Evolutionary conservation across 495 filamentous ascomycete genomes (phyloP), one percentile per base, ranked within the genome.

Genomic region (Podospora comata): DNA sequence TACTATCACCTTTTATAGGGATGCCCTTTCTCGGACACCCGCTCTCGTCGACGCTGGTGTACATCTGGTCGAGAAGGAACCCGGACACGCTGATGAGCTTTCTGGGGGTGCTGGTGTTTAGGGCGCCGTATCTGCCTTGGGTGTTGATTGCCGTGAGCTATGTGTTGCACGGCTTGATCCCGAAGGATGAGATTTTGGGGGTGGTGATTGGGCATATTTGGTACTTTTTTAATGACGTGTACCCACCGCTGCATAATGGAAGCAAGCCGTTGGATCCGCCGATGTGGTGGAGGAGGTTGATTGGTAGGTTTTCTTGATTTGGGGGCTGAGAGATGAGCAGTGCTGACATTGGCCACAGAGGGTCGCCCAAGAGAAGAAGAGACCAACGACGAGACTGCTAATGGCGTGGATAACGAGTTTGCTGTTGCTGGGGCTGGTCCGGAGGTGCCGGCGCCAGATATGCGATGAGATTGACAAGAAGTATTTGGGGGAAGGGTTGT

Each of bases 211-310:
- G 95, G 3, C 95, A 99, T 79, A 85, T 98, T 34, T 99, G 94
- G 91, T 99, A 98, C 77, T 99, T 96, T 82, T 98, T 98, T 81
- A 91, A 88, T 62, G 95, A 99, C 74, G 93, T 99, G 18, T 99
- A 97, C 77, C 95, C 95, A 5, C 89, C 92, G 30, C 85, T 97
- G 60, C 91, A 97, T 77, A 87, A 88, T 69, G 94, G 93, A 30
- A 89, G 90, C 58, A 85, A 91, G 59, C 95, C 95, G 5, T 81
- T 99, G 61, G 96, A 98, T 75, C 93, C 96, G 58, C 95, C 95
- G 1, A 80, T 81, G 75, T 97, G 92, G 89, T 99, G 96, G 96
- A 84, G 91, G 26, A 85, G 94, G 15, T 72, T 99, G 26, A 97
- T 97, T 78, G 94, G 75, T 77, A 56, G 56, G 75, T 72, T 1